These are phyloP conservation scores for Debaryomyces hansenii DNA, from an alignment of 805 yeast species.

Conservation along the genomic window DNA sequence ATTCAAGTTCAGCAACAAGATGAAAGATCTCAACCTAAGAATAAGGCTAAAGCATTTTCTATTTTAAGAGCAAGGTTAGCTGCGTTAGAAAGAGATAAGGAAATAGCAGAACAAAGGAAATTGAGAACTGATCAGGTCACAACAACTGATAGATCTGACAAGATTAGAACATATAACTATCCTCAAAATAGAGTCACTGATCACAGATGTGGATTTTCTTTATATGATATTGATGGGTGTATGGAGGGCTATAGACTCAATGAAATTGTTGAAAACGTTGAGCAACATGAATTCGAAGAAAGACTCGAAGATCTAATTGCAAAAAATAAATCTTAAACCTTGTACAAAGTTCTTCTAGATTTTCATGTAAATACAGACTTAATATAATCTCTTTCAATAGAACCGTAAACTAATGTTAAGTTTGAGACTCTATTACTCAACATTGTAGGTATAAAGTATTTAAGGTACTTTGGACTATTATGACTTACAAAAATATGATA, in stretches of 20 bases:
- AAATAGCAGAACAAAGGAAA: constrained; percentile 61
- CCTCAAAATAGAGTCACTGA: constrained; percentile 94
- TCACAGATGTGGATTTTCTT: constrained; percentile 79
- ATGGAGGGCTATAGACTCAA: constrained; percentile 36
- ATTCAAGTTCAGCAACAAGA: constrained; percentile 89
- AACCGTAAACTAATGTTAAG: no score
- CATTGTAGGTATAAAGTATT: no score
- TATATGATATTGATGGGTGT: constrained; percentile 64
- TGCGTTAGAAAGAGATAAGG: constrained; percentile 68
- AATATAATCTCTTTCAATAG: no score
- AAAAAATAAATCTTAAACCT: background rate
- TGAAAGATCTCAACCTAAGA: constrained; percentile 90
- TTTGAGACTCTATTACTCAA: no score
- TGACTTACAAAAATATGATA: no score
- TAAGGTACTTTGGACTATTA: no score
- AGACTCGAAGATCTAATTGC: constrained; percentile 25
- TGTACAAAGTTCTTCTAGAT: background rate
- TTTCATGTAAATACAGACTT: background rate
- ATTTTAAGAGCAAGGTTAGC: constrained; percentile 83
- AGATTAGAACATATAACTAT: constrained; percentile 89
- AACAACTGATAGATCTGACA: constrained; percentile 87
- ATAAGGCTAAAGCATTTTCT: constrained; percentile 88
- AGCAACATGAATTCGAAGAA: constrained; percentile 38
- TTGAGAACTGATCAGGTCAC: constrained; percentile 81
- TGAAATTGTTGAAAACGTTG: constrained; percentile 38